Base-by-base conservation (phyloP, 202 grass and related monocot species). In the Saccharum hybrid region DNA sequence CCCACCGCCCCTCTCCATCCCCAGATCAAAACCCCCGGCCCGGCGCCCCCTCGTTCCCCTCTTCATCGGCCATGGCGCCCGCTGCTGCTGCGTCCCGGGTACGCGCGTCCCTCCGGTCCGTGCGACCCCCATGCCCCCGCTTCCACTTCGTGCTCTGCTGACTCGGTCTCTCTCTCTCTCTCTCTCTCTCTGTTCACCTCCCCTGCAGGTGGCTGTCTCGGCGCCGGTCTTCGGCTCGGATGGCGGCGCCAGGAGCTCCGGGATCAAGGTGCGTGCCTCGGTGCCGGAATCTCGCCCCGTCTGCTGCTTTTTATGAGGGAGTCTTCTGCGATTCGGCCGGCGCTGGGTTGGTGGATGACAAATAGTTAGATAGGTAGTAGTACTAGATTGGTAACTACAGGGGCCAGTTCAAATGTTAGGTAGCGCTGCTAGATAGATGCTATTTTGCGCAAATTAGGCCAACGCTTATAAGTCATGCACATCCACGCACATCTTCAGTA, bases 21-120 rank as follows among this genome's bases (percentile, higher is more conserved):
- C 6, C 80, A 81, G 63, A 84, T 87, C 81, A 67, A 87, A 84
- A 71, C 46, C 77, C 60, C 16, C 12, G 10, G 10, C 23, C 23
- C 15, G 0, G 60, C 52, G 38, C 7, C 67, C 67, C 5, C 16
- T 18, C 15, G 9, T 2, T 2, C 56, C 6, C 49, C 51, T 57
- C 43, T 1, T 31, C 16, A 69, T 71, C 80, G 56, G 31, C 68
- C 81, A 99, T 99, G 96, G 89, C 89, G 59, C 85, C 88, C 63
- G 84, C 86, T 52, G 80, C 85, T 18, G 88, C 89, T 18, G 88
- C 87, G 76, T 85, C 89, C 37, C 82, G 82, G 93, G 96, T 98
- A 34, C 68, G 75, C 56, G 22, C 45, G 62, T 26, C 39, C 56
- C 12, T n/a, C 63, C 16, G 22, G 7, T n/a, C 72, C 31, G 3